These are phyloP conservation scores for Teunomyces stri DNA, from an alignment of 805 yeast species.

Conservation along the genomic window DNA sequence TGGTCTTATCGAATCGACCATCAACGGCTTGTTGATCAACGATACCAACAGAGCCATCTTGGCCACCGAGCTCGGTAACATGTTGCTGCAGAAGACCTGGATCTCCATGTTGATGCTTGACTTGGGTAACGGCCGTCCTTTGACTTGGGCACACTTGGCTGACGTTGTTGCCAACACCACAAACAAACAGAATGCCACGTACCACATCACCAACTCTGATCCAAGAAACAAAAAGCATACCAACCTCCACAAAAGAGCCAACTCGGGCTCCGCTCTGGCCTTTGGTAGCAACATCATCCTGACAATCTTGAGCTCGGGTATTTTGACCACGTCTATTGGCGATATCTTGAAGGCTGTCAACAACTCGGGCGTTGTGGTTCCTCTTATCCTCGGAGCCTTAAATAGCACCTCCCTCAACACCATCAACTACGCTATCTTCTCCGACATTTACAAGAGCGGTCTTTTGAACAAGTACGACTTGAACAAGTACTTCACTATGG, in stretches of 20 bases:
- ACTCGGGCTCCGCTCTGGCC: conserved; percentile 29
- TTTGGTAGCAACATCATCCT: conserved; percentile 30
- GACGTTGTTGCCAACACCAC: conserved; percentile 25
- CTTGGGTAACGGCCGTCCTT: conserved; percentile 32
- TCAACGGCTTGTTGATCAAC: conserved; percentile 25
- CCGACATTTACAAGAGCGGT: conserved; percentile 31
- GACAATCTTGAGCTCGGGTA: conserved; percentile 4
- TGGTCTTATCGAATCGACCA: conserved; percentile 27
- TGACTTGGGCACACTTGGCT: conserved; percentile 30
- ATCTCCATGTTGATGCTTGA: conserved; percentile 26
- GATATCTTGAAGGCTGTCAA: conserved; percentile 30
- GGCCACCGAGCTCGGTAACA: conserved; percentile 25
- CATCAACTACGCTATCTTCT: conserved; percentile 21
- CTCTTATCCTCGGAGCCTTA: conserved; percentile 24
- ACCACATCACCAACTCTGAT: conserved; percentile 27
- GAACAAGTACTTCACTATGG: conserved; percentile 17
- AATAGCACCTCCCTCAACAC: conserved; percentile 17
- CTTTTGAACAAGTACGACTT: conserved; percentile 31
- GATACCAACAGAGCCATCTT: conserved; percentile 26
- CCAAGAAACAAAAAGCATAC: conserved; percentile 6
- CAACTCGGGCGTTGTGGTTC: conserved; percentile 27
- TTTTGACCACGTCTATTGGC: conserved; percentile 9
- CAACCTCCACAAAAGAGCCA: conserved; percentile 6
- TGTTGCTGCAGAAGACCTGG: conserved; percentile 27
- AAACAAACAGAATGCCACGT: conserved; percentile 27